These are phyloP conservation scores for Zanthoxylum bungeanum DNA, from an alignment of 345 rosid genomes.

Conservation along the genomic window DNA sequence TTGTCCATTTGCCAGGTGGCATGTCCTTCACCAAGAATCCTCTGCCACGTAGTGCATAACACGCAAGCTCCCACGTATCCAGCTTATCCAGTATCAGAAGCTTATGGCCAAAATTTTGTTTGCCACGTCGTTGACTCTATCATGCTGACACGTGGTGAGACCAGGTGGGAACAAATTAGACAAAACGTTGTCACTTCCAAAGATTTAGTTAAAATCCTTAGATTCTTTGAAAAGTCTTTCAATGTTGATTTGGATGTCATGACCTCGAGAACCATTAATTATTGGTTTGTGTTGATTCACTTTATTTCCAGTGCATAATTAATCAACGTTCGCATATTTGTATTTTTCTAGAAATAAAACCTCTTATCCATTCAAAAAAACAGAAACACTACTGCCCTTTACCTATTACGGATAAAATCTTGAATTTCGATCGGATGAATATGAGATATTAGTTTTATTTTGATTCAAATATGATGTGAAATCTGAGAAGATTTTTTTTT, in stretches of 20 bases:
- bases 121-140: slow-evolving; percentile 27
- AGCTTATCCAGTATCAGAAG: slow-evolving; percentile 31
- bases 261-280: neutral
- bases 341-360: no score
- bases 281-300: neutral
- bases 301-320: no score
- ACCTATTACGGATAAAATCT: no score
- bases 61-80: slow-evolving; percentile 32
- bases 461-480: no score
- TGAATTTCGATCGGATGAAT: no score
- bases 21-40: slow-evolving; percentile 5
- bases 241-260: neutral
- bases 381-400: no score
- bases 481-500: no score
- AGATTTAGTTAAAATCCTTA: neutral
- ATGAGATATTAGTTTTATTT: no score
- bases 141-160: slow-evolving; percentile 11
- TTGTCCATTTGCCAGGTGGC: slow-evolving; percentile 26
- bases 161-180: neutral
- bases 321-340: no score
- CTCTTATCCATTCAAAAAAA: no score
- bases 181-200: neutral
- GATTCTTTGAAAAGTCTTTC: neutral
- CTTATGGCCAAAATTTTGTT: slow-evolving; percentile 23
- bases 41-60: slow-evolving; percentile 28